Percentiles rank a stretch among this genome's conserved stretches.
Evolutionary conservation across 2,329 filamentous ascomycete species (phyloP).

Genomic region (Aspergillus quadricinctus): DNA sequence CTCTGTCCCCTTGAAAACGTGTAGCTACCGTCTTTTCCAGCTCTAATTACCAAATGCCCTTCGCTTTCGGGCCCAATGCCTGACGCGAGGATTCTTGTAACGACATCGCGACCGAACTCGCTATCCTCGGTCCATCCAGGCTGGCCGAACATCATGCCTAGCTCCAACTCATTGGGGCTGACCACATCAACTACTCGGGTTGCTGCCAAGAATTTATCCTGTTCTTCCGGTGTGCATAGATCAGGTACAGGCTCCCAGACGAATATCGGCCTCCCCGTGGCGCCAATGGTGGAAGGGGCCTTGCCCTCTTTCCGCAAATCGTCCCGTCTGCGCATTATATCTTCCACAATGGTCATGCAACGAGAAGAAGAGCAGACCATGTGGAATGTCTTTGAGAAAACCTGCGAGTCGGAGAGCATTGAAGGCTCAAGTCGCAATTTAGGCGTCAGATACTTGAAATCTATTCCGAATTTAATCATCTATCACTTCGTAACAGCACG

Average conservation of each 20-base stretch:
- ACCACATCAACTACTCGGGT: conserved; percentile 55
- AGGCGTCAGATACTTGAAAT: conserved; percentile 82
- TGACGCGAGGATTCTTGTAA: conserved; percentile 30
- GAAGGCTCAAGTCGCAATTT: conserved; percentile 74
- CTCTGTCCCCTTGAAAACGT: conserved; percentile 38
- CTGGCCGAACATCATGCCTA: conserved; percentile 76
- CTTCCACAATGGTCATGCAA: conserved; percentile 69
- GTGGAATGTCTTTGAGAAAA: conserved; percentile 75
- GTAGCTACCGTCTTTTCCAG: conserved; percentile 58
- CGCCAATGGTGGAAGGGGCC: conserved; percentile 23
- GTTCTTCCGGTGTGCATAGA: conserved; percentile 66
- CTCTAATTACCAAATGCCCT: conserved; percentile 49
- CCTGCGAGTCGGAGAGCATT: conserved; percentile 62
- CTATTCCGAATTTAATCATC: conserved; percentile 35
- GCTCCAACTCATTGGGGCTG: conserved; percentile 81
- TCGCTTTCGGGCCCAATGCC: conserved; percentile 35
- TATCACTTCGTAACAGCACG: not conserved
- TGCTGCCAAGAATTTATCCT: conserved; percentile 51
- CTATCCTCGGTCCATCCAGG: conserved; percentile 30
- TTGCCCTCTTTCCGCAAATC: conserved; percentile 25
- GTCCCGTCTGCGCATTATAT: conserved; percentile 58
- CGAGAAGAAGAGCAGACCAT: conserved; percentile 77
- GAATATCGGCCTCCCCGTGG: conserved; percentile 62
- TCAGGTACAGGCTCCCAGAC: conserved; percentile 97
- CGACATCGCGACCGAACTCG: conserved; percentile 27